Base-by-base conservation (phyloP, 78 protist species). In the Pelomyxa schiedti region DNA sequence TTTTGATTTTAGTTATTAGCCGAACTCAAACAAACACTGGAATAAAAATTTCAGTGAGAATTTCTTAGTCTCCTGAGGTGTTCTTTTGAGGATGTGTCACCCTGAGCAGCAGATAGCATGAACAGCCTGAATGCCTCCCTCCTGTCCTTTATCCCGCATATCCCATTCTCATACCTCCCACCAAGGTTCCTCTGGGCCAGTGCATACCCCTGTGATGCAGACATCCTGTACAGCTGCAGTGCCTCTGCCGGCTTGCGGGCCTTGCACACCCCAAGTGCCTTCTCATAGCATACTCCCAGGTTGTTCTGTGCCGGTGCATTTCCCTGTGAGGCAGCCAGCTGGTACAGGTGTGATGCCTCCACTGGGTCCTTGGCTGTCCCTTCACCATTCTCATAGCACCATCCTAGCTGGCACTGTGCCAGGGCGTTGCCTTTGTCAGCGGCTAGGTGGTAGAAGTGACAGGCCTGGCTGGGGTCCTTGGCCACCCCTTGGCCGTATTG, bases 151-250 rank as follows among this genome's bases (percentile, higher is more conserved):
- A 22, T 32, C 22, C 22, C 71, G 22, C 71, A 24, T 67, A 26
- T 39, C 42, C 71, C 71, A 26, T 67, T 67, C 22, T n/a, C 71
- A 39, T n/a, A 67, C n/a, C 71, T 26, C 28, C 22, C 71, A 67
- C 71, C 71, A 22, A 67, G 53, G 42, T n/a, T 39, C 22, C 24
- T 42, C 71, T 42, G 28, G n/a, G 71, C 71, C 42, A 22, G n/a
- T 42, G 71, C 22, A 22, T 67, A 24, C 42, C 71, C 71, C 22
- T 42, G 71, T 22, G 22, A 24, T 24, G 71, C 71, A n/a, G 71
- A 24, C 71, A 26, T 67, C 42, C 22, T 24, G 42, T 42, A 67
- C 71, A 24, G 24, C 28, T 67, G n/a, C 22, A 39, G 22, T 26
- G 71, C 71, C 42, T 67, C 24, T 22, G 22, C 53, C 22, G 70